A percentile compares a stretch with the other conserved stretches of the same genome.
Evolutionary conservation across 257 asterid species (phyloP).

Genomic region (Euphrasia confusa): DNA sequence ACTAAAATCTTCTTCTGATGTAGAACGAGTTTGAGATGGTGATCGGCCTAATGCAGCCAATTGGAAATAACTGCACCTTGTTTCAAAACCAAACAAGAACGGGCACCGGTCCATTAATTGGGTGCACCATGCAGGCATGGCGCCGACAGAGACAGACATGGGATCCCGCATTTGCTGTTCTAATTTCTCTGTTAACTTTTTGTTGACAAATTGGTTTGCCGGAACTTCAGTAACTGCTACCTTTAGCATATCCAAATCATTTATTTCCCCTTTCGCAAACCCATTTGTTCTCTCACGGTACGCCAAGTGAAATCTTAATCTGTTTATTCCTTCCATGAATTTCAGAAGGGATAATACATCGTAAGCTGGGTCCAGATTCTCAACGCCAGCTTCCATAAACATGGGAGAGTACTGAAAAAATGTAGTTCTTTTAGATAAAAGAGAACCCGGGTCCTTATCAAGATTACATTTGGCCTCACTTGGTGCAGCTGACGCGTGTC

Average conservation of each 20-base stretch:
- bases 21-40: slow-evolving; percentile 37
- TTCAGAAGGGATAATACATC: slow-evolving; percentile 69
- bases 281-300: slow-evolving; percentile 45
- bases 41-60: slow-evolving; percentile 56
- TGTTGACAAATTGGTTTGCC: slow-evolving; percentile 66
- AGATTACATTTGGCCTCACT: neutral
- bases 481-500: slow-evolving; percentile 30
- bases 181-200: slow-evolving; percentile 78
- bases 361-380: slow-evolving; percentile 50
- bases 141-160: slow-evolving; percentile 61
- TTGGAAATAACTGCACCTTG: slow-evolving; percentile 74
- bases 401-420: slow-evolving; percentile 32
- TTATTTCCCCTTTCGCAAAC: slow-evolving; percentile 53
- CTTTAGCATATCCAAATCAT: slow-evolving; percentile 41
- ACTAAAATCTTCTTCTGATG: slow-evolving; percentile 29
- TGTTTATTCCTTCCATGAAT: slow-evolving; percentile 72
- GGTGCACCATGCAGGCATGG: slow-evolving; percentile 89
- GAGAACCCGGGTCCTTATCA: neutral
- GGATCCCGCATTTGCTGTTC: slow-evolving; percentile 92
- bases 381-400: slow-evolving; percentile 40
- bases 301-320: slow-evolving; percentile 57
- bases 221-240: slow-evolving; percentile 38
- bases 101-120: slow-evolving; percentile 73
- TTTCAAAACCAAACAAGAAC: slow-evolving; percentile 77
- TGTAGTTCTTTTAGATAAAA: slow-evolving; percentile 26